phyloP scores from a whole-genome alignment of 257 asterid genomes.

The Ligustrum vulgare region DNA sequence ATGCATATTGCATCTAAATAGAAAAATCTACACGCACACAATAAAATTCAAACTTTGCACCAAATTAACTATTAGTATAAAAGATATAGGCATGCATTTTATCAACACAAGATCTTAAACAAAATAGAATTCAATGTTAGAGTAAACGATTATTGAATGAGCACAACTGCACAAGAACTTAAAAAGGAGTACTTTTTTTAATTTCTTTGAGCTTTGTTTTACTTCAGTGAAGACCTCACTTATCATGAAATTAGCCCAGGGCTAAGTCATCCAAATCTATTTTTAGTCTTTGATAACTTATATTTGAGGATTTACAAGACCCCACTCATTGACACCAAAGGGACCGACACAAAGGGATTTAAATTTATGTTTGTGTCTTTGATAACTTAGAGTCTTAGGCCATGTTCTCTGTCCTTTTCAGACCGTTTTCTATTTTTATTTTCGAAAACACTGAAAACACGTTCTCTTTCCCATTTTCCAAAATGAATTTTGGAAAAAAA shows the following conservation, averaged over 20 bases:
- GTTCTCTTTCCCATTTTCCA: no score
- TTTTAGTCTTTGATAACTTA: no score
- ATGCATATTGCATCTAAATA: background rate
- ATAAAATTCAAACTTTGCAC: no score
- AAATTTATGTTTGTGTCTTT: background rate
- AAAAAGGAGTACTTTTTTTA: background rate
- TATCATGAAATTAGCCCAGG: background rate
- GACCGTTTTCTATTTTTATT: no score
- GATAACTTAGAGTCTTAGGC: no score
- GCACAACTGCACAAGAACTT: background rate
- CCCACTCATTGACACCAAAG: background rate
- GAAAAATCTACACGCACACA: background rate
- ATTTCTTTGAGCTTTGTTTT: background rate
- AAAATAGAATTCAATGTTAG: background rate
- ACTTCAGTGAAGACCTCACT: background rate
- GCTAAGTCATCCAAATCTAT: background rate
- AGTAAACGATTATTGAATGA: background rate
- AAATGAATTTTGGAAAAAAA: no score
- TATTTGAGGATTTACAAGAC: no score
- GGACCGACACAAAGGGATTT: background rate
- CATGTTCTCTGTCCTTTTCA: no score
- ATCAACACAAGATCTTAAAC: no score
- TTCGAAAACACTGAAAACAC: no score
- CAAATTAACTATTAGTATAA: no score
- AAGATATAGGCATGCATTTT: background rate